Evolutionary conservation across 805 yeast genomes (phyloP), one percentile per base, ranked within the genome.

Genomic region (Tetrapisispora phaffii): DNA sequence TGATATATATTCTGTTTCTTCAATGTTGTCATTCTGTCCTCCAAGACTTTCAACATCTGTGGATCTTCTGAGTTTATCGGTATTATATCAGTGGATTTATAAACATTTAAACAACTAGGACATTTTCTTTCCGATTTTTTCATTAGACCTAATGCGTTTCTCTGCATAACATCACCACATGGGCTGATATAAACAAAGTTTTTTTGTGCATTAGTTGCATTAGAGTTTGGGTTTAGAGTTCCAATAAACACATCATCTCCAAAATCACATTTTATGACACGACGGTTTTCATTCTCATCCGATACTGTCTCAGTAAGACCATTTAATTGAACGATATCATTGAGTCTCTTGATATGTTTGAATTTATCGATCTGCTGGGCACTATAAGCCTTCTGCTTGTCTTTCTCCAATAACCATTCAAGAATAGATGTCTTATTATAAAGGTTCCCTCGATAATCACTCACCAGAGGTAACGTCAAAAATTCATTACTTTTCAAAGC

Each of bases 401-500:
- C 48, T 3, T 48, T 52, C 24, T 56, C 52, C 35, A 83, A 50
- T 4, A 87, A 57, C 57, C 72, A 69, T 53, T 81, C 81, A 7
- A 87, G 55, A 0, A 84, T 58, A 24, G 79, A 62, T 46, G 79
- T 84, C 49, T 83, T 84, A 50, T 80, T 76, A 60, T 73, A 83
- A 4, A 87, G 55, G 26, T 68, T 58, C 0, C 96, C 96, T 41
- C 65, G 65, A 56, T 70, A 80, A 60, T 87, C 95, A 29, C 85
- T 74, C 1, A 82, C 82, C 1, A 85, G 64, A 0, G 82, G 82
- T 5, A 54, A 55, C n/a, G 53, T 49, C 17, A 85, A 67, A 52
- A 50, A 69, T 46, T 58, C 69, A 36, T 54, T 73, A 22, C 69
- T 71, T 6, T 19, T 26, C 32, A 71, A 47, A 5, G 65, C 59